Conservation (phyloP, 2,329 filamentous ascomycete genomes). For the Moelleriella libera region DNA sequence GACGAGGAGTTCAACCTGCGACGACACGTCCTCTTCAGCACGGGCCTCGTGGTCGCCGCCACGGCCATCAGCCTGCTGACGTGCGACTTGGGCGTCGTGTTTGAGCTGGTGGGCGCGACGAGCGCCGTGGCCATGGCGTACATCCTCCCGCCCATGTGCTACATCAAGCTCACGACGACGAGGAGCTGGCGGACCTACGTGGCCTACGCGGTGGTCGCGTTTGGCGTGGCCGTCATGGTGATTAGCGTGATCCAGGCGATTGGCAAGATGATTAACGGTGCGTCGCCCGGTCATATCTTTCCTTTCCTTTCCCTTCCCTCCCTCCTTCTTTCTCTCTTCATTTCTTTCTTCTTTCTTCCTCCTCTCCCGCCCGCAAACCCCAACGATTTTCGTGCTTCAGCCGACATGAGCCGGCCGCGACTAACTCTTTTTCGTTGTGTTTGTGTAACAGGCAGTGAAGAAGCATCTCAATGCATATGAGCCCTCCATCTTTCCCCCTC, state of each 20-base stretch:
- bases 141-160: conserved; percentile 88
- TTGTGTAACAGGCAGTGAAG: too few species aligned
- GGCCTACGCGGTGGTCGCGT: conserved; percentile 57
- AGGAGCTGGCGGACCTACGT: conserved; percentile 60
- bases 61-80: conserved; percentile 70
- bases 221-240: conserved; percentile 67
- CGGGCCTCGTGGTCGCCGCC: conserved; percentile 63
- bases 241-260: conserved; percentile 66
- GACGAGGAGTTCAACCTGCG: conserved; percentile 65
- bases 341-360: not conserved
- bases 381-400: not conserved
- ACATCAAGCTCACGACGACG: conserved; percentile 81
- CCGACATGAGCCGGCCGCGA: too few species aligned
- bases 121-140: conserved; percentile 90
- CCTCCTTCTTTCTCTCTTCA: not conserved
- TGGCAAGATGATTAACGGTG: conserved; percentile 47
- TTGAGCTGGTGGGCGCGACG: conserved; percentile 91
- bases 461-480: too few species aligned
- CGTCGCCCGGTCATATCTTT: not conserved
- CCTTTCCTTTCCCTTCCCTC: not conserved
- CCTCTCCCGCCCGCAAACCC: not conserved
- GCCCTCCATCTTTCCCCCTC: too few species aligned
- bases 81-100: conserved; percentile 86
- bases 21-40: conserved; percentile 77
- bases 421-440: too few species aligned